A percentile compares a stretch with the other conserved stretches of the same genome.
phyloP scores from a whole-genome alignment of 352 stramenopile species.

The Lagenidium giganteum region DNA sequence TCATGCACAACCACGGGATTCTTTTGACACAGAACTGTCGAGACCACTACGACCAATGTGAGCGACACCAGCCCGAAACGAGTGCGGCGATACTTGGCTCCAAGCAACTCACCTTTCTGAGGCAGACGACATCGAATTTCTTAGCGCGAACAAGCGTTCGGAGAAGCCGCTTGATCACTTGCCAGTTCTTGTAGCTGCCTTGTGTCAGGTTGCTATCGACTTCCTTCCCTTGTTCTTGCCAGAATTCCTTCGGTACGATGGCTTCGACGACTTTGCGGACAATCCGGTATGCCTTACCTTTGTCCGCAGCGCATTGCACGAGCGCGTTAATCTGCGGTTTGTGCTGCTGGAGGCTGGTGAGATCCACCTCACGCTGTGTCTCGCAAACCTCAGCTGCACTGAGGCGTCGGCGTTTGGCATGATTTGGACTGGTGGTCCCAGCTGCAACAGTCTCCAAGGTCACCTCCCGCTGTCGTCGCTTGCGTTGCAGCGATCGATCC shows the following conservation, averaged over 20 bases:
- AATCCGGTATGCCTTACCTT: conserved; percentile 39
- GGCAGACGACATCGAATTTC: conserved; percentile 52
- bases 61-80: no score
- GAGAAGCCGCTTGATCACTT: conserved; percentile 38
- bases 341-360: conserved; percentile 44
- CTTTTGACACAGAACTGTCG: conserved; percentile 10
- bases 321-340: conserved; percentile 40
- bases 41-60: no score
- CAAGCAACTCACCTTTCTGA: conserved; percentile 35
- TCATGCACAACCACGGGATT: conserved; percentile 15
- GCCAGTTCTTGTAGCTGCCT: conserved; percentile 39
- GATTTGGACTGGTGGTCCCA: no score
- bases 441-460: no score
- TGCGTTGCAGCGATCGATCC: conserved; percentile 12
- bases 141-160: conserved; percentile 38
- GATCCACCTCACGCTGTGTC: no score
- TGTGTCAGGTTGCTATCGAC: no score
- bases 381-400: no score
- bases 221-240: no score
- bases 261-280: conserved; percentile 41
- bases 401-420: no score
- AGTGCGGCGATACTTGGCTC: no score
- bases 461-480: conserved; percentile 42
- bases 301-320: conserved; percentile 31
- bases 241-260: conserved; percentile 58